These are phyloP conservation scores for Salix purpurea DNA, from an alignment of 345 rosid species.

Conservation along the genomic window DNA sequence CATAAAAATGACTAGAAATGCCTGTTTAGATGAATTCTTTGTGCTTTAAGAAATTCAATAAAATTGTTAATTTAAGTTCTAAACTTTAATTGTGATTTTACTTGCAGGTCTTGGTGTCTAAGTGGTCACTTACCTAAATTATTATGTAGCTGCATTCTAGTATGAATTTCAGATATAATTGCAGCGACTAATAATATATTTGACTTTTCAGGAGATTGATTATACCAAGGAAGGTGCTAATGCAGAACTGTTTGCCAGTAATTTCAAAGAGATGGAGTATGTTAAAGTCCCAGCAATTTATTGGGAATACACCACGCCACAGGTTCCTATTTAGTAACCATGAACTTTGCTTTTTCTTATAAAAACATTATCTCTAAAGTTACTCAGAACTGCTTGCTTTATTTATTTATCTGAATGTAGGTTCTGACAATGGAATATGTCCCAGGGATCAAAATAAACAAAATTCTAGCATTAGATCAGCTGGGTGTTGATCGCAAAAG, in stretches of 20 bases:
- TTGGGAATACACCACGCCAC: slow-evolving; percentile 91
- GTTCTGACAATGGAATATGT: slow-evolving; percentile 97
- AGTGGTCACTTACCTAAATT: background rate
- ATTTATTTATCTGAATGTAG: slow-evolving; percentile 33
- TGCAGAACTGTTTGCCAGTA: slow-evolving; percentile 83
- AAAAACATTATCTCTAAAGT: background rate
- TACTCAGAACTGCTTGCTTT: background rate
- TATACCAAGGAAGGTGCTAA: slow-evolving; percentile 96
- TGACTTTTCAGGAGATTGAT: slow-evolving; percentile 76
- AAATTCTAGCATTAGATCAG: slow-evolving; percentile 79
- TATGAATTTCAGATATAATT: background rate
- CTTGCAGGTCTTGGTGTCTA: background rate
- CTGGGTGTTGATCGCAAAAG: slow-evolving; percentile 91
- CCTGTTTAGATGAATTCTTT: background rate
- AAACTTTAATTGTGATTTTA: background rate
- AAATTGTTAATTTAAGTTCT: background rate
- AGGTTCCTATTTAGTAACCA: slow-evolving; percentile 38
- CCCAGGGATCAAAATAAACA: slow-evolving; percentile 97
- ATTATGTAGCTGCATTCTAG: background rate
- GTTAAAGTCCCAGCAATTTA: slow-evolving; percentile 80
- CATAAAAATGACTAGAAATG: background rate
- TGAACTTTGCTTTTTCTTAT: background rate
- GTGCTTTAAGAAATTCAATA: background rate
- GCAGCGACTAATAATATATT: slow-evolving; percentile 9
- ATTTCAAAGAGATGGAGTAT: slow-evolving; percentile 76